Conservation (phyloP, 2,329 filamentous ascomycete species). For the Zymoseptoria passerinii region DNA sequence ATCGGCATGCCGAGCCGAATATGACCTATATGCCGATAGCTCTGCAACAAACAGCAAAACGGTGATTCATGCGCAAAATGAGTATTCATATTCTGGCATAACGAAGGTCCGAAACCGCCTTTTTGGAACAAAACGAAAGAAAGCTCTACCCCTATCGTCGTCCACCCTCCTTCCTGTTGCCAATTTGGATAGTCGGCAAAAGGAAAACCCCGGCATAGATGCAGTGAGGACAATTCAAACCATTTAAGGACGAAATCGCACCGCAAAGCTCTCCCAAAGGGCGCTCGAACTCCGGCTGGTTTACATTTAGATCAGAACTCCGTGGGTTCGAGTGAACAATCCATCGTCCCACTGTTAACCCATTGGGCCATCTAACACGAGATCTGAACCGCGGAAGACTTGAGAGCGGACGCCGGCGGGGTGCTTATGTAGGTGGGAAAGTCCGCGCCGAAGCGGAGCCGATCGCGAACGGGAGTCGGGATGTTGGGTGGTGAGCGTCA, state of each 20-base stretch:
- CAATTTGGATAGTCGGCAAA: background rate
- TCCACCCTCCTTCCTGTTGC: background rate
- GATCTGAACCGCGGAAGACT: background rate
- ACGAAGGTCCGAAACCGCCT: background rate
- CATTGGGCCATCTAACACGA: background rate
- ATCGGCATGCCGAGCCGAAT: background rate
- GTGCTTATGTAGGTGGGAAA: too few species aligned
- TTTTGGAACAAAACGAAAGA: too few species aligned
- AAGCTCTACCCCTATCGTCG: background rate
- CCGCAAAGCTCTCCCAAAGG: background rate
- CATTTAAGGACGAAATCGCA: background rate
- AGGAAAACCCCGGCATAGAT: background rate
- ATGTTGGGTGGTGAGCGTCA: background rate
- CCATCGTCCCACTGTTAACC: background rate
- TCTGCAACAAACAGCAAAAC: background rate
- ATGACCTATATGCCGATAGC: background rate
- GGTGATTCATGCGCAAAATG: background rate
- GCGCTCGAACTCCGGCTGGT: background rate
- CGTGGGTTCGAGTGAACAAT: background rate
- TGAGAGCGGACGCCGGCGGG: background rate
- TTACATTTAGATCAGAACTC: background rate
- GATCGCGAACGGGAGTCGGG: too few species aligned
- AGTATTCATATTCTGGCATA: background rate
- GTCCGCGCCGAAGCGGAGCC: too few species aligned
- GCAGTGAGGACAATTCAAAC: background rate